Base-by-base conservation (phyloP, 2,329 filamentous ascomycete species). In the Colletotrichum ledebouriae region DNA sequence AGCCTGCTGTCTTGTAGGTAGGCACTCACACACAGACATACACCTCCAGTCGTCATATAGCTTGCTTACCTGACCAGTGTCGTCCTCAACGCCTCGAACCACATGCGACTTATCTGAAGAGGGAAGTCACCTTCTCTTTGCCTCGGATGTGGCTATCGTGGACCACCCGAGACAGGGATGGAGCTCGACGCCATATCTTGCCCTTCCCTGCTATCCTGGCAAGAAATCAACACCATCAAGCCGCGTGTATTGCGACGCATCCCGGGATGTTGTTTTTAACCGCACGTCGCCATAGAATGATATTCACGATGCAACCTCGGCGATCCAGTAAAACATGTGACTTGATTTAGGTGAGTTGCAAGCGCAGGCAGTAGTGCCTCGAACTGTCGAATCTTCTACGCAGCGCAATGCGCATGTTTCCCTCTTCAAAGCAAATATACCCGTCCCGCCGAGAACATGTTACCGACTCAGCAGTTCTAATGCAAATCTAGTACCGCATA, bases 401-500 rank as follows among this genome's bases (percentile, higher is more conserved):
- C 42, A 49, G 44, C n/a, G 55, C 44, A 44, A 55, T 25, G 42
- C 34, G 52, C n/a, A 20, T 34, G 20, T 29, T 58, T 17, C 46
- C 37, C 44, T 20, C 25, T 47, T 33, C n/a, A 50, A 46, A 57
- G 34, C 50, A 47, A 29, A 50, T 55, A 25, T 57, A 34, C 39
- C 49, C 46, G 15, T 50, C 33, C 20, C 49, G 25, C 22, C 10
- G 11, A 41, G 47, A 37, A 60, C 25, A 69, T 56, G 20, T 52
- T 37, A 53, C 63, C 42, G 55, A 49, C 49, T 52, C 29, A 37
- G 42, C 37, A 55, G 41, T 55, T 69, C 65, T 66, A 50, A 69
- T 66, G 66, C 61, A 49, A 60, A 60, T 69, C 66, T 69, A 66
- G 61, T 42, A 63, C 20, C 39, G 39, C 34, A 41, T 49, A 44